A percentile compares a stretch with the other conserved stretches of the same genome.
Evolutionary conservation across 176 grass and related monocot species (phyloP).

Genomic region (Aegilops speltoides): DNA sequence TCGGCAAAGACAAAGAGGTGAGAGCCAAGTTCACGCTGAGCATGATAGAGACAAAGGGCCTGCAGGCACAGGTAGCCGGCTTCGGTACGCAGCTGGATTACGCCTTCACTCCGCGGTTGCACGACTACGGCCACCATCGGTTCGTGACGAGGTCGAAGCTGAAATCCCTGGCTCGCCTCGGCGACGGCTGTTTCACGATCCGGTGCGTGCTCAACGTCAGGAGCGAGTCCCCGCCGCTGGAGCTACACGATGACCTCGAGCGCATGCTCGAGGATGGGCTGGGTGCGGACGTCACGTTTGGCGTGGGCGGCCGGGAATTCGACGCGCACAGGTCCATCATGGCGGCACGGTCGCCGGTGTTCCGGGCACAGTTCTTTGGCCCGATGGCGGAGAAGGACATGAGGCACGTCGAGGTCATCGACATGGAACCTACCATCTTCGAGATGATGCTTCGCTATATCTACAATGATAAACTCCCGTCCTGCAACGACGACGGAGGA

Average conservation of each 20-base stretch:
- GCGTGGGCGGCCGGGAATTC: not conserved
- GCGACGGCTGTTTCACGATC: not conserved
- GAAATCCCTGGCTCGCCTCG: not conserved
- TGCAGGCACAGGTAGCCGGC: no score
- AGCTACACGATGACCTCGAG: not conserved
- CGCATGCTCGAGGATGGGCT: not conserved
- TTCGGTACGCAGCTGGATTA: no score
- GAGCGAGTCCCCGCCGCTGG: not conserved
- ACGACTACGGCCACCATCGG: not conserved
- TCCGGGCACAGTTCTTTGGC: not conserved
- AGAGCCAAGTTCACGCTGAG: no score
- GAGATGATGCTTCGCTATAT: conserved; percentile 23
- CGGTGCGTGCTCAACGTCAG: not conserved
- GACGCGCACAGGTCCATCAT: not conserved
- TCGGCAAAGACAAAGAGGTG: no score
- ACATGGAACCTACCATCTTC: not conserved
- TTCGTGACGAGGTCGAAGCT: not conserved
- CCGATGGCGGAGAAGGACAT: not conserved
- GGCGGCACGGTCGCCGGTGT: not conserved
- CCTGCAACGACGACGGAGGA: not conserved
- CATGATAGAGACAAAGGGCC: no score
- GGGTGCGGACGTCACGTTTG: not conserved
- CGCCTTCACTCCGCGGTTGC: no score
- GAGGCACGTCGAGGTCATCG: not conserved
- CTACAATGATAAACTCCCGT: not conserved